These are phyloP conservation scores for Mycena galopus DNA, from an alignment of 768 basidiomycete genomes.

Conservation along the genomic window DNA sequence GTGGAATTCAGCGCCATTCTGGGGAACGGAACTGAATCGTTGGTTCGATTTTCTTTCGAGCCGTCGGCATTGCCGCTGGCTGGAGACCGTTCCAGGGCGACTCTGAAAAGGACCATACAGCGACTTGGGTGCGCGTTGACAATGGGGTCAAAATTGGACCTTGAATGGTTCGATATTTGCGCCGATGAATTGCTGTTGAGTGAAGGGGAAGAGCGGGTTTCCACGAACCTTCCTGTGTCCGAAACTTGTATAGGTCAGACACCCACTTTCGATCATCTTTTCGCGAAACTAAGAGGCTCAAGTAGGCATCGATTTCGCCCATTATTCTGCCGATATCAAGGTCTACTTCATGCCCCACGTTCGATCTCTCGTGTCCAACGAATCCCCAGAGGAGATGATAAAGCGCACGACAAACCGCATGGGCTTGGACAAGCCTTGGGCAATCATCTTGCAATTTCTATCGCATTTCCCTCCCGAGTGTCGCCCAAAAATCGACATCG, in stretches of 20 bases:
- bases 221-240: constrained; percentile 2
- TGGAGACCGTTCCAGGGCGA: constrained; percentile 1
- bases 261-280: neutral
- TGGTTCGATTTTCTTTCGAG: constrained; percentile 25
- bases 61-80: constrained; percentile 9
- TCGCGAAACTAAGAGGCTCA: neutral
- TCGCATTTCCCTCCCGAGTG: constrained; percentile 4
- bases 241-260: constrained; percentile 11
- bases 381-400: constrained; percentile 19
- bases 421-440: constrained; percentile 17
- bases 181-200: constrained; percentile 18
- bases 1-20: constrained; percentile 27
- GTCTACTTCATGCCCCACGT: constrained; percentile 28
- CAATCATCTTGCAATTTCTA: constrained; percentile 10
- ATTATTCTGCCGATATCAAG: constrained; percentile 2
- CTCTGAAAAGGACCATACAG: neutral
- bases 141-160: constrained; percentile 10
- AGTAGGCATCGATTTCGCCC: constrained; percentile 1
- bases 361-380: constrained; percentile 2
- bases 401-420: neutral
- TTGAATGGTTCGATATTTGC: constrained; percentile 30
- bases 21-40: neutral
- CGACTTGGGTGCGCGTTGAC: neutral
- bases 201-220: neutral
- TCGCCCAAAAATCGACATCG: constrained; percentile 22